Conservation (phyloP, 345 rosid species). For the Triadica sebifera region DNA sequence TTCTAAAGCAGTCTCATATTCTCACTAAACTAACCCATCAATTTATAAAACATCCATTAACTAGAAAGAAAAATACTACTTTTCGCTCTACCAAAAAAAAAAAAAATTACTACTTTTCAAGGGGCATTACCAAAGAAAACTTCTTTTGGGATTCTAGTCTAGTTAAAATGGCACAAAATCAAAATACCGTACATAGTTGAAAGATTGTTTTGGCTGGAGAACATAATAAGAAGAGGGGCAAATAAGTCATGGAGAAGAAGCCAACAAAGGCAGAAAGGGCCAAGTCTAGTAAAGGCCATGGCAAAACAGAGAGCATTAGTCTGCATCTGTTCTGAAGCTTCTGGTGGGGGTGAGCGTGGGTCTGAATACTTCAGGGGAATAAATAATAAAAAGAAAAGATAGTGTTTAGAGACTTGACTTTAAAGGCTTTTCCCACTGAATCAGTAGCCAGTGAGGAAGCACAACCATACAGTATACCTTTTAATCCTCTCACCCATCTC, state of each 20-base stretch:
- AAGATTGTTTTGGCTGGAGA: background rate
- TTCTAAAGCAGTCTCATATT: no score
- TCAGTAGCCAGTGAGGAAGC: conserved; percentile 11
- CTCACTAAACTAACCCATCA: no score
- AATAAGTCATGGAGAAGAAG: background rate
- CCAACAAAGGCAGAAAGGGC: background rate
- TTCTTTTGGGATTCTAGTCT: background rate
- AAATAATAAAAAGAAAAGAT: background rate
- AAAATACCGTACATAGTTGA: background rate
- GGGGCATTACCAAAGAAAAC: no score
- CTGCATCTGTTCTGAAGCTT: conserved; percentile 21
- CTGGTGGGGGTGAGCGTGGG: conserved; percentile 30
- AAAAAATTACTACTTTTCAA: no score
- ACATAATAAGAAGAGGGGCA: background rate
- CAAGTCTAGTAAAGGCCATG: conserved; percentile 4
- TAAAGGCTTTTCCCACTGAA: conserved; percentile 15
- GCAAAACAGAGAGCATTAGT: conserved; percentile 10
- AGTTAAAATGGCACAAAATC: background rate
- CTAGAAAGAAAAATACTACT: no score
- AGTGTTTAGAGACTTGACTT: conserved; percentile 15
- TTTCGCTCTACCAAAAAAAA: no score
- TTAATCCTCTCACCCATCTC: conserved; percentile 7
- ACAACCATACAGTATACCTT: background rate
- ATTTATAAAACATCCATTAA: no score
- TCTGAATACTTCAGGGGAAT: conserved; percentile 5